These are phyloP conservation scores for Plasmopara viticola DNA, from an alignment of 352 stramenopile genomes.

Conservation along the genomic window DNA sequence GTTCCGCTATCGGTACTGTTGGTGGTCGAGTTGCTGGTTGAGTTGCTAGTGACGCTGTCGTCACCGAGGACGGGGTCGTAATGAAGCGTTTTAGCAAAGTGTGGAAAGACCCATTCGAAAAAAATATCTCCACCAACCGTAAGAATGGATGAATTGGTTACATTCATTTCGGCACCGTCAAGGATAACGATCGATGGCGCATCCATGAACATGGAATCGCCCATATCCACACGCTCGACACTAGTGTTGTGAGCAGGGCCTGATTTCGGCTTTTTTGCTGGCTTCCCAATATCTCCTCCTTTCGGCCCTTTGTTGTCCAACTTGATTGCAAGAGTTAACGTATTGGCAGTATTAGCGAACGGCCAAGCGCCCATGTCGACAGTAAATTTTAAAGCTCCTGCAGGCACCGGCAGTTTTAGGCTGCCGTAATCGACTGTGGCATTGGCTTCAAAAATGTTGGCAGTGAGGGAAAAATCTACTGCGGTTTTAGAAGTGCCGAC, in stretches of 20 bases:
- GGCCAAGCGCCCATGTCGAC: slow-evolving; percentile 27
- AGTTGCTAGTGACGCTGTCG: slow-evolving; percentile 5
- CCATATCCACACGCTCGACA: slow-evolving; percentile 27
- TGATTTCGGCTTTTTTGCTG: slow-evolving; percentile 16
- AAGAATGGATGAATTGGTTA: slow-evolving; percentile 27
- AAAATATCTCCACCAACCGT: slow-evolving; percentile 6
- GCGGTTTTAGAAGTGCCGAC: slow-evolving; percentile 6
- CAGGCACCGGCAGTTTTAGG: slow-evolving; percentile 25
- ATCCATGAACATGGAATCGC: slow-evolving; percentile 39
- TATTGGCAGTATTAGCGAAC: slow-evolving; percentile 21
- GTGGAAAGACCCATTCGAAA: slow-evolving; percentile 39
- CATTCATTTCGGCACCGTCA: slow-evolving; percentile 8
- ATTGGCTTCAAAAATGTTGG: slow-evolving; percentile 28
- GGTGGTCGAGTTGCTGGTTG: slow-evolving; percentile 1
- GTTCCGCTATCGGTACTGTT: slow-evolving; percentile 1
- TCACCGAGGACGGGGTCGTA: slow-evolving; percentile 49
- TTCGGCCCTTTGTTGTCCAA: slow-evolving; percentile 27
- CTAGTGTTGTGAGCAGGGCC: slow-evolving; percentile 1
- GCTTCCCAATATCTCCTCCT: slow-evolving; percentile 4
- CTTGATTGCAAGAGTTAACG: slow-evolving; percentile 22
- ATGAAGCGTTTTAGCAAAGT: slow-evolving; percentile 30
- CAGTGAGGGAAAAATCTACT: slow-evolving; percentile 30
- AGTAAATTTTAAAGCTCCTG: slow-evolving; percentile 39
- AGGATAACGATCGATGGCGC: slow-evolving; percentile 14
- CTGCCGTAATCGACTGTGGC: slow-evolving; percentile 27